These are phyloP conservation scores for Salix udensis DNA, from an alignment of 345 rosid species.

Conservation along the genomic window DNA sequence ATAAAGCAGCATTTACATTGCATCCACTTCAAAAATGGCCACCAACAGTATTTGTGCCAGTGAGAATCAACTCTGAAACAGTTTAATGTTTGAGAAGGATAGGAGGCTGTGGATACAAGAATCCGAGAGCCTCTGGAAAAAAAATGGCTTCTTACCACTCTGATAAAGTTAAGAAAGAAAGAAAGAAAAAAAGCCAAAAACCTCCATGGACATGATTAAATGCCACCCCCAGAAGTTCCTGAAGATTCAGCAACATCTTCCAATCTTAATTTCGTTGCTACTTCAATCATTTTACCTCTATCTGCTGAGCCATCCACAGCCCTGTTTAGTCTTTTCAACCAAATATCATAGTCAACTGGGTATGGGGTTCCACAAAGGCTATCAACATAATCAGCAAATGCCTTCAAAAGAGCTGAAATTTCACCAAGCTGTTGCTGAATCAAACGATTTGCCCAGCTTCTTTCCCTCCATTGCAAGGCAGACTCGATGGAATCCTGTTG, in stretches of 20 bases:
- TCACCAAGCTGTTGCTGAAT: slow-evolving; percentile 60
- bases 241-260: slow-evolving; percentile 38
- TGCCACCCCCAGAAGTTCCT: slow-evolving; percentile 26
- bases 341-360: slow-evolving; percentile 56
- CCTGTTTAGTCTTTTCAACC: slow-evolving; percentile 48
- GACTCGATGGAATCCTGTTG: slow-evolving; percentile 62
- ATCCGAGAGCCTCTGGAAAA: too few relatives aligned
- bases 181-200: not conserved
- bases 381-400: slow-evolving; percentile 68
- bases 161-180: not conserved
- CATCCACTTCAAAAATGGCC: too few relatives aligned
- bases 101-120: too few relatives aligned
- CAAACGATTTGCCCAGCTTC: slow-evolving; percentile 46
- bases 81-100: too few relatives aligned
- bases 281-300: slow-evolving; percentile 53
- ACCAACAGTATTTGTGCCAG: too few relatives aligned
- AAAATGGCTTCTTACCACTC: not conserved
- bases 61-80: too few relatives aligned
- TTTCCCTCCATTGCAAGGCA: slow-evolving; percentile 68
- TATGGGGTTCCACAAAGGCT: slow-evolving; percentile 67
- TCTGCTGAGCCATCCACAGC: slow-evolving; percentile 43
- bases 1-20: too few relatives aligned
- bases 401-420: slow-evolving; percentile 54
- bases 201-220: not conserved
- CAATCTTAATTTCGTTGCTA: slow-evolving; percentile 22